Conservation (phyloP, 1,284 basidiomycete genomes). For the Puccinia polysora region DNA sequence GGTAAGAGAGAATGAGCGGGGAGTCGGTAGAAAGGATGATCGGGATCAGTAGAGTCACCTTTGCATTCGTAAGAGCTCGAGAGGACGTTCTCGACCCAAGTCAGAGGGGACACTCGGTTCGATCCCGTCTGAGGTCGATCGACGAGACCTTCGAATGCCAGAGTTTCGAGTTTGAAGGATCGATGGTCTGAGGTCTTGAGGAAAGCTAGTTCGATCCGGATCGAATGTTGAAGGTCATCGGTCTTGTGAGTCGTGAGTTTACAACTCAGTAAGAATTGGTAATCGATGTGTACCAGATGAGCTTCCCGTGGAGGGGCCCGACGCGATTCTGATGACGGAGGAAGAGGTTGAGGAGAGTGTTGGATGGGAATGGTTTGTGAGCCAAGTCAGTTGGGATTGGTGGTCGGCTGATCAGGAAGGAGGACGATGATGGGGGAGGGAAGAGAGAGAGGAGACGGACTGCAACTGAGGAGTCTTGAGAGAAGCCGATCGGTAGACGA, state of each 20-base stretch:
- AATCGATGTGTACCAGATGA: slow-evolving; percentile 3
- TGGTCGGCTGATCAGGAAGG: too few relatives aligned
- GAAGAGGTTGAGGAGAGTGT: not conserved
- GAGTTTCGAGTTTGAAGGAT: slow-evolving; percentile 4
- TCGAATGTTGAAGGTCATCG: not conserved
- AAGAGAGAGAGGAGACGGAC: too few relatives aligned
- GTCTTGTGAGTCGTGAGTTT: slow-evolving; percentile 6
- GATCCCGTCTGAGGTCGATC: not conserved
- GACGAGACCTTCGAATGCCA: not conserved
- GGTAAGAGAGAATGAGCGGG: not conserved
- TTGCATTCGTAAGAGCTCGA: slow-evolving; percentile 7
- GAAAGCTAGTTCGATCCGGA: not conserved
- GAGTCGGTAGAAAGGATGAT: not conserved
- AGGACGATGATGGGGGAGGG: too few relatives aligned
- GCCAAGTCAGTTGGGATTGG: too few relatives aligned
- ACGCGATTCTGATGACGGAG: not conserved
- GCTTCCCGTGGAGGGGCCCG: not conserved
- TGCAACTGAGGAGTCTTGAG: too few relatives aligned
- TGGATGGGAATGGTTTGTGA: too few relatives aligned
- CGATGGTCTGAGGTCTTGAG: not conserved
- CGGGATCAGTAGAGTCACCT: not conserved
- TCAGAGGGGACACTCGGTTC: not conserved
- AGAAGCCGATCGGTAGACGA: too few relatives aligned
- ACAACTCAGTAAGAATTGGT: slow-evolving; percentile 9
- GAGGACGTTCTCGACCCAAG: slow-evolving; percentile 12